These are phyloP conservation scores for Pleomassaria siparia DNA, from an alignment of 2,329 filamentous ascomycete genomes.

Conservation along the genomic window DNA sequence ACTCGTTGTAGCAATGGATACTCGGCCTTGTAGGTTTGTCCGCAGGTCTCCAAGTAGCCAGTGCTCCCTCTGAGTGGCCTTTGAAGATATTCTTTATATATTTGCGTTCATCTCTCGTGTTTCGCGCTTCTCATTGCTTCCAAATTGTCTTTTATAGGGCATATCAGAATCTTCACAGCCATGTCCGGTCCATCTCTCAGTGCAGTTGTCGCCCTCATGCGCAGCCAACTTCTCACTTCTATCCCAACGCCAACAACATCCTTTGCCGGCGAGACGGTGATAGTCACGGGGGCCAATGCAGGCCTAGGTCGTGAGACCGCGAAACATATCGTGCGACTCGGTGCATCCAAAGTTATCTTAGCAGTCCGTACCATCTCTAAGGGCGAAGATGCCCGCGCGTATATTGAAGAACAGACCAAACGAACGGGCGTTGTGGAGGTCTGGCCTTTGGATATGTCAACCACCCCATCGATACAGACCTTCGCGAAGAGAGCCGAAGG, in stretches of 20 bases:
- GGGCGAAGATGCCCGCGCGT: slow-evolving; percentile 22
- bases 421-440: slow-evolving; percentile 6
- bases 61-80: too few relatives aligned
- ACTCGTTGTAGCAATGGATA: too few relatives aligned
- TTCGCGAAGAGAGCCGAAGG: slow-evolving; percentile 29
- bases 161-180: neutral
- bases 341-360: slow-evolving; percentile 25
- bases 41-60: too few relatives aligned
- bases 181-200: neutral
- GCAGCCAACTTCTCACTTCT: slow-evolving; percentile 39
- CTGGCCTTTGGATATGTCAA: slow-evolving; percentile 24
- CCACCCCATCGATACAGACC: slow-evolving; percentile 38
- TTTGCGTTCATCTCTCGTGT: neutral
- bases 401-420: slow-evolving; percentile 3
- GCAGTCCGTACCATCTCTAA: slow-evolving; percentile 25
- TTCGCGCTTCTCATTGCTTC: neutral
- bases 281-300: slow-evolving; percentile 42
- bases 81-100: neutral
- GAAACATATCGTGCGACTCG: slow-evolving; percentile 23
- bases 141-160: neutral
- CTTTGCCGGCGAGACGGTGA: slow-evolving; percentile 37
- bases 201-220: slow-evolving; percentile 6
- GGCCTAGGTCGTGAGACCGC: slow-evolving; percentile 30
- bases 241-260: slow-evolving; percentile 17
- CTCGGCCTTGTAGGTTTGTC: too few relatives aligned